Evolutionary conservation across 2,329 filamentous ascomycete genomes (phyloP).

Genomic region (Lachnellula cervina): DNA sequence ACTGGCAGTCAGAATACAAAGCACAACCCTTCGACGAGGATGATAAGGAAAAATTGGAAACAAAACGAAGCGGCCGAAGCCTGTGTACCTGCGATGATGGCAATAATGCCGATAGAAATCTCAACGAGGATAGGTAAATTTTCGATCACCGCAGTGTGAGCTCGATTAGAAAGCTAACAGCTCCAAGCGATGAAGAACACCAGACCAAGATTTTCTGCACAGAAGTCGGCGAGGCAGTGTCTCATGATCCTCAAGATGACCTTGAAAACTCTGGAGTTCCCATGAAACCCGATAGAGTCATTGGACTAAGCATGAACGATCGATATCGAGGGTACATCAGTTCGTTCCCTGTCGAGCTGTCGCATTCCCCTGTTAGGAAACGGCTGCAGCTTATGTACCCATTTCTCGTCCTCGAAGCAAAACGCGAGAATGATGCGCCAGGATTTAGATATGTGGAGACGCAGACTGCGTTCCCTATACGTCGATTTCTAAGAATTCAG

Average conservation of each 20-base stretch:
- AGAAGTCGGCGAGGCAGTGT: conserved; percentile 1
- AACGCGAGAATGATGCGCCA: conserved; percentile 1
- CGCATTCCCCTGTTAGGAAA: conserved; percentile 1
- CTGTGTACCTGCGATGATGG: not conserved
- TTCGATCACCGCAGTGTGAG: not conserved
- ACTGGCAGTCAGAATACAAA: conserved; percentile 3
- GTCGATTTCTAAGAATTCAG: conserved; percentile 3
- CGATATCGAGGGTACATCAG: conserved; percentile 3
- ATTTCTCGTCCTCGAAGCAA: conserved; percentile 11
- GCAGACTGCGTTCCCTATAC: conserved; percentile 10
- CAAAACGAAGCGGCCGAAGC: not conserved
- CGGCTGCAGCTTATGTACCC: conserved; percentile 1
- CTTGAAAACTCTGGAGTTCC: conserved; percentile 3
- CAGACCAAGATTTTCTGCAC: not conserved
- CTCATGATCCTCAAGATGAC: conserved; percentile 6
- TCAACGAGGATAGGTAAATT: conserved; percentile 4
- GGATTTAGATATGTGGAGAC: conserved; percentile 4
- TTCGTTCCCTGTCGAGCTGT: not conserved
- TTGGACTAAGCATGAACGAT: conserved; percentile 5
- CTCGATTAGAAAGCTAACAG: conserved; percentile 1
- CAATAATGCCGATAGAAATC: not conserved
- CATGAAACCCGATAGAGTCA: conserved; percentile 7
- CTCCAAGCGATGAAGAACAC: conserved; percentile 4
- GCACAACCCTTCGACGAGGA: conserved; percentile 1
- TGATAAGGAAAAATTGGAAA: conserved; percentile 2